Percentiles rank a stretch among this genome's conserved stretches.
phyloP scores from a whole-genome alignment of 2,329 filamentous ascomycete species.

The Alternaria arborescens region DNA sequence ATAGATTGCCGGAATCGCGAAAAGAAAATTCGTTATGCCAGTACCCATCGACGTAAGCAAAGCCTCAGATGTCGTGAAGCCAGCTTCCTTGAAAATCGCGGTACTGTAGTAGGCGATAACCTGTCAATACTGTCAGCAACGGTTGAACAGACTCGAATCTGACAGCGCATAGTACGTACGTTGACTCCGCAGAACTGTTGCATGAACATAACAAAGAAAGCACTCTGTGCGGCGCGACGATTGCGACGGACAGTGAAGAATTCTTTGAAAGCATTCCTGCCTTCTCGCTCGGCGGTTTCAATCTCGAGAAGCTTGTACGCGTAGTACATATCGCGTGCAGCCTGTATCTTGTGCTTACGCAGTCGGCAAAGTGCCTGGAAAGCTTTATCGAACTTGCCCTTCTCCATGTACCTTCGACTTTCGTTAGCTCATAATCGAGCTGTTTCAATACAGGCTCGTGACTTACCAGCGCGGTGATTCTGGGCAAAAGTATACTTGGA shows the following conservation, averaged over 20 bases:
- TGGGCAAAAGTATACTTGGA: conserved; percentile 44
- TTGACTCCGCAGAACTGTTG: conserved; percentile 48
- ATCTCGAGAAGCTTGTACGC: conserved; percentile 48
- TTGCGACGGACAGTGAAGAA: conserved; percentile 47
- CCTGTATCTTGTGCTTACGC: conserved; percentile 62
- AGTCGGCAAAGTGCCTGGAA: conserved; percentile 59
- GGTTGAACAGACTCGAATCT: not conserved
- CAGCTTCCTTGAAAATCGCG: conserved; percentile 45
- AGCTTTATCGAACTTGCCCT: conserved; percentile 45
- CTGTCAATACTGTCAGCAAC: conserved; percentile 1
- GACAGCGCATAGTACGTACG: not conserved
- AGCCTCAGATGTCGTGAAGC: conserved; percentile 48
- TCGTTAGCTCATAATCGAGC: not conserved
- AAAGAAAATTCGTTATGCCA: conserved; percentile 57
- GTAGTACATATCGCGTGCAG: conserved; percentile 66
- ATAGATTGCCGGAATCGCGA: conserved; percentile 55
- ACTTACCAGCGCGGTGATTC: conserved; percentile 38
- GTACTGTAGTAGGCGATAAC: conserved; percentile 41
- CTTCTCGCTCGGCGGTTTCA: conserved; percentile 47
- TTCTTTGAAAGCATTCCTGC: conserved; percentile 42
- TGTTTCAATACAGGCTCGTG: not conserved
- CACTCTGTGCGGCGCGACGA: conserved; percentile 43
- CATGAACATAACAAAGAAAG: conserved; percentile 50
- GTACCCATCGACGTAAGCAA: conserved; percentile 55
- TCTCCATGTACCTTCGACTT: conserved; percentile 36